Base-by-base conservation (phyloP, 768 basidiomycete genomes). In the Agaricus bisporus region DNA sequence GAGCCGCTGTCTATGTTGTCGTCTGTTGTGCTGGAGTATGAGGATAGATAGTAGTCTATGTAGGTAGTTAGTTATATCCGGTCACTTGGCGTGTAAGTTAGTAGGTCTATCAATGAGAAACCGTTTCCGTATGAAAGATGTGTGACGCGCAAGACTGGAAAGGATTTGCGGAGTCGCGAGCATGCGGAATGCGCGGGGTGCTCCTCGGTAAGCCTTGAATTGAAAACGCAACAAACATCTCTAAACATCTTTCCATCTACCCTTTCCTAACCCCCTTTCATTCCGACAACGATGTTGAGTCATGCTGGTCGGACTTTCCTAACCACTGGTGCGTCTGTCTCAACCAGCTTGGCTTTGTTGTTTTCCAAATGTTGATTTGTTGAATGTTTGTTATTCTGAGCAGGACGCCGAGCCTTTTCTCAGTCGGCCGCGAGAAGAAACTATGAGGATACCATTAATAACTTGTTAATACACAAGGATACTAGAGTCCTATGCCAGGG, bases 401-500 rank as follows among this genome's bases (percentile, higher is more conserved):
- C 72, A 63, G 83, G 84, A 76, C 81, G 81, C 75, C 78, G 94
- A 75, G 74, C 85, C 59, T 91, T 95, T 76, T 85, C 91, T 45
- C 79, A 82, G 62, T 88, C 93, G 60, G 80, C 80, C 41, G 66
- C 83, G 60, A 80, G 90, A 62, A 77, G 72, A 59, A 83, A 81
- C 63, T 98, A 98, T 69, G 91, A 86, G 51, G 88, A 89, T 66
- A 94, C 92, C 46, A 86, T 94, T 66, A 76, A 80, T 66, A 99
- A 98, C 75, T 82, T 99, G 59, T 83, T 86, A 61, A 88, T 99
- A 63, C 82, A 91, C 71, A 91, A 91, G 66, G 91, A 98, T 70
- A 97, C 97, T 60, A 94, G 84, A 71, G 95, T 99, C 42, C 78
- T 85, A 59, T 93, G 86, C 70, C 97, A 93, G 71, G 92, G 83